Base-by-base conservation (phyloP, 2,329 filamentous ascomycete genomes). In the Aspergillus tamarii region DNA sequence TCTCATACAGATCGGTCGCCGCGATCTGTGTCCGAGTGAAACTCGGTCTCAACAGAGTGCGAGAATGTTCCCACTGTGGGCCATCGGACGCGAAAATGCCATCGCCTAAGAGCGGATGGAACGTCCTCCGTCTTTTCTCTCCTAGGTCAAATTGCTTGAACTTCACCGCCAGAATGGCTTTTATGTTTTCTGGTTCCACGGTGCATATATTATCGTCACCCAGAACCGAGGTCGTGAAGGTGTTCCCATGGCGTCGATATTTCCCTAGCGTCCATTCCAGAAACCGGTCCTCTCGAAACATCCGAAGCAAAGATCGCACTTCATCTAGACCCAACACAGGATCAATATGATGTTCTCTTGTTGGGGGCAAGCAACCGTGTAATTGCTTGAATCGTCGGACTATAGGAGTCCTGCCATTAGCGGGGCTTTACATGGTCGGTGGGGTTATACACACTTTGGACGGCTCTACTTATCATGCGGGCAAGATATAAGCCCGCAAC, bases 1-100 rank as follows among this genome's bases (percentile, higher is more conserved):
- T 64, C 32, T 71, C 66, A 55, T 78, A 74, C 2, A 74, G 65
- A 11, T 75, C 70, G 1, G 80, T 67, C 55, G 78, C 26, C 72
- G 45, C 71, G 69, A 58, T 72, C 59, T 77, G 74, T 9, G 72
- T 59, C 67, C 72, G 69, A 2, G 68, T 63, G 62, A 80, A 80
- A 46, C 77, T 76, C 8, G 72, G 73, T n/a, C 77, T 72, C 21
- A 80, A 65, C 5, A 80, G 67, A 16, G 72, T 72, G 11, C 74
- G 64, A 2, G 73, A 75, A 50, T 73, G 71, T 45, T 70, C 67
- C 73, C 74, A 77, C 12, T 57, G 30, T 12, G 48, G 32, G 1
- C 67, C 66, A 46, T 70, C 68, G 45, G 66, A 56, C 9, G 69
- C 67, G 45, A 68, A 71, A 36, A 69, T 71, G 4, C 68, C 68